phyloP scores from a whole-genome alignment of 2,329 filamentous ascomycete genomes.

The Fusarium keratoplasticum region DNA sequence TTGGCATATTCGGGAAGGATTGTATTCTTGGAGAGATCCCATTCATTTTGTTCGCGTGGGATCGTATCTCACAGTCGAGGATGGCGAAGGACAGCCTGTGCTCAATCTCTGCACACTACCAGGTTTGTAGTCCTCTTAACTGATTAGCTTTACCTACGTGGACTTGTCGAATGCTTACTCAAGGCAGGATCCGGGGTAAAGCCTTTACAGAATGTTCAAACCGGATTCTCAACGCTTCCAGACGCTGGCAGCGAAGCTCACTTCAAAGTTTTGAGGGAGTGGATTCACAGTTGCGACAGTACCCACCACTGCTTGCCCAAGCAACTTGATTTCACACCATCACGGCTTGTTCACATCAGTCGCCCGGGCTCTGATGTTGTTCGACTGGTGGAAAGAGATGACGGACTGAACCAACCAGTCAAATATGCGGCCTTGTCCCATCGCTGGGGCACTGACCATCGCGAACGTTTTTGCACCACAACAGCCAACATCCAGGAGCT shows the following conservation, averaged over 20 bases:
- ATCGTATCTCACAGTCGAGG: no score
- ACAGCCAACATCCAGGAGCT: neutral
- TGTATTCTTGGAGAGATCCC: no score
- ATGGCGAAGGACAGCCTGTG: no score
- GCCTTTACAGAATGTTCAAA: neutral
- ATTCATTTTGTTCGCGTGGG: no score
- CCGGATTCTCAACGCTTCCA: neutral
- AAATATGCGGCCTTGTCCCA: neutral
- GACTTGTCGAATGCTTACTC: no score
- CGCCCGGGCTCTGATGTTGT: neutral
- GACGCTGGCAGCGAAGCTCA: neutral
- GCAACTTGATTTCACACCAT: neutral
- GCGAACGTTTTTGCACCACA: neutral
- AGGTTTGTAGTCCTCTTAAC: no score
- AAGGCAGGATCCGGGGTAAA: neutral
- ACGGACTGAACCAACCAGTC: neutral
- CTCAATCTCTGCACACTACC: neutral
- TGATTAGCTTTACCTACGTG: no score
- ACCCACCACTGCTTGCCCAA: neutral
- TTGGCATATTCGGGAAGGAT: no score
- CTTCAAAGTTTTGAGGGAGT: neutral
- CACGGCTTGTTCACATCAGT: neutral
- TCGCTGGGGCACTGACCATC: neutral
- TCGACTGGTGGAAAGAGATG: neutral
- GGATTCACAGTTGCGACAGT: neutral